phyloP scores from a whole-genome alignment of 2,329 filamentous ascomycete genomes.

The Nemania sp. region DNA sequence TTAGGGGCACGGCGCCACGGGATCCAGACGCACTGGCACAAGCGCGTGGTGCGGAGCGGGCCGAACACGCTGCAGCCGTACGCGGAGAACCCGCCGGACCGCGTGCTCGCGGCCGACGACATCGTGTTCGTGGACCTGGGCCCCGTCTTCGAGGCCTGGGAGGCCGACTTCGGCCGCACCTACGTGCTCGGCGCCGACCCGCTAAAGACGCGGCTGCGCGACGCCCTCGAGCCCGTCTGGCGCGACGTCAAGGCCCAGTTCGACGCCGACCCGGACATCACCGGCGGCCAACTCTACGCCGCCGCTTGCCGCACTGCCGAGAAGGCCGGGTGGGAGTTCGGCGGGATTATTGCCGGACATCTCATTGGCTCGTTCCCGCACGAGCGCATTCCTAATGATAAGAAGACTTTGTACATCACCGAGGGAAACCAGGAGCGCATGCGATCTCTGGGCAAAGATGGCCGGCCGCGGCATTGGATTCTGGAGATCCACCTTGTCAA shows the following conservation, averaged over 20 bases:
- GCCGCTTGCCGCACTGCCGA: conserved; percentile 45
- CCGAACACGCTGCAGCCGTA: conserved; percentile 54
- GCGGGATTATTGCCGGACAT: conserved; percentile 50
- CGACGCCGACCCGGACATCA: conserved; percentile 47
- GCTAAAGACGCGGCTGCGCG: conserved; percentile 48
- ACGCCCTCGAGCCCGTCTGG: conserved; percentile 52
- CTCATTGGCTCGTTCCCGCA: conserved; percentile 55
- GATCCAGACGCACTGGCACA: conserved; percentile 56
- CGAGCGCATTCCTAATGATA: conserved; percentile 54
- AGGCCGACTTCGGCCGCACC: conserved; percentile 57
- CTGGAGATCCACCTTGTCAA: conserved; percentile 53
- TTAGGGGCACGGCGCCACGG: conserved; percentile 46
- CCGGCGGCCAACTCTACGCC: conserved; percentile 51
- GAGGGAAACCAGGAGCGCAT: conserved; percentile 49
- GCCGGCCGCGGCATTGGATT: conserved; percentile 52
- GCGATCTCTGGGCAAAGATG: conserved; percentile 44
- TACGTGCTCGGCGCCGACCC: conserved; percentile 54
- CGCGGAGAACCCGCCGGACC: conserved; percentile 53
- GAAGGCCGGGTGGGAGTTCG: conserved; percentile 49
- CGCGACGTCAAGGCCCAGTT: conserved; percentile 47
- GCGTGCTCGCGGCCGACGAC: conserved; percentile 50
- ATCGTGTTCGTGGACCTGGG: conserved; percentile 57
- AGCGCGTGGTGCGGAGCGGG: conserved; percentile 53
- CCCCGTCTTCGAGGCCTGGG: conserved; percentile 56
- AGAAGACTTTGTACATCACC: conserved; percentile 49